Evolutionary conservation across 2,329 filamentous ascomycete species (phyloP), one percentile per base, ranked within the genome.

Genomic region (Stachybotrys elegans): DNA sequence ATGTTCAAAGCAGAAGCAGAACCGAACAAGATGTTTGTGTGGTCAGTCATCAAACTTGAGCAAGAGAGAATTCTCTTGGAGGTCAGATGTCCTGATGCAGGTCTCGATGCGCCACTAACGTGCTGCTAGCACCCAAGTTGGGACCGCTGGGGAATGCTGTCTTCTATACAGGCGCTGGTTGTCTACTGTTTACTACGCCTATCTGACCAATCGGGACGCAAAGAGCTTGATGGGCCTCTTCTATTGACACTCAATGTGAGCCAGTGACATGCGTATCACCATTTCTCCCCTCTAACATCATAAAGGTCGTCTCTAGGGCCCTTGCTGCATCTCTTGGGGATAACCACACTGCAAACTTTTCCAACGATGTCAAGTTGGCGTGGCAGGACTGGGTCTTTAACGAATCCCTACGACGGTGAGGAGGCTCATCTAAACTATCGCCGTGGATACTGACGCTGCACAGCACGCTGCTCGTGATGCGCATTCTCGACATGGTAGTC

Each of bases 91-190:
- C 20, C 17, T 23, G 20, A 13, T 22, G 17, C 36, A 11, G 23
- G 22, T 34, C 4, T 35, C 29, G 22, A 11, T 12, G 3, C 29
- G 16, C 16, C 29, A 42, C 8, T 42, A 45, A 40, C 31, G 14
- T n/a, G 41, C 17, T 4, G 21, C 23, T 40, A 51, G 48, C 31
- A 47, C 37, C 16, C 20, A n/a, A 31, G 43, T 19, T 43, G 40
- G 29, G 48, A 51, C 29, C 42, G 40, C 29, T 51, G 48, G 48
- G 46, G 47, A 36, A 43, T 51, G 13, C 25, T 51, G 39, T 43
- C 46, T 22, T 43, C 48, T 38, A 29, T 51, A n/a, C 48, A 51
- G 32, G 48, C 46, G 12, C 44, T 51, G 20, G 44, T 51, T 5
- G 20, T 51, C 35, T 51, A 51, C 27, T 51, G 43, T 36, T 43